These are phyloP conservation scores for Boletellus ananiceps DNA, from an alignment of 768 basidiomycete genomes.

Conservation along the genomic window DNA sequence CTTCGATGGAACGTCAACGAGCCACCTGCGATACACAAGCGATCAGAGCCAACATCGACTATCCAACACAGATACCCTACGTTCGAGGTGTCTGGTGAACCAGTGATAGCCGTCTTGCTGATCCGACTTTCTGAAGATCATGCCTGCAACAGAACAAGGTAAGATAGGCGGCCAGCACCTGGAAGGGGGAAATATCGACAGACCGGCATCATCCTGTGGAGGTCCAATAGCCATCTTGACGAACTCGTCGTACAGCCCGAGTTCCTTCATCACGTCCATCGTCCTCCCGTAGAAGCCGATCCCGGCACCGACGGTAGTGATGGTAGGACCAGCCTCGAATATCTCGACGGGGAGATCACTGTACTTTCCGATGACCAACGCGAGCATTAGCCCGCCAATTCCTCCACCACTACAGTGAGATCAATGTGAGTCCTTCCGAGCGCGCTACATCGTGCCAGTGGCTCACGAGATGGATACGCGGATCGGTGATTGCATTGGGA, in stretches of 20 bases:
- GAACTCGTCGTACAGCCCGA: conserved; percentile 38
- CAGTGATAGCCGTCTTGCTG: conserved; percentile 30
- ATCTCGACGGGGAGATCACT: conserved; percentile 33
- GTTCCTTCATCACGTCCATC: conserved; percentile 37
- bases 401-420: conserved; percentile 33
- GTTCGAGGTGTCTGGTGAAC: conserved; percentile 20
- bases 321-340: conserved; percentile 38
- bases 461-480: conserved; percentile 1
- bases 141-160: conserved; percentile 5
- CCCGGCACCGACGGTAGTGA: conserved; percentile 44
- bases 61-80: conserved; percentile 10
- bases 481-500: conserved; percentile 5
- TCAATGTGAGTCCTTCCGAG: not conserved
- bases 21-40: conserved; percentile 22
- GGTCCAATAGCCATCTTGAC: conserved; percentile 10
- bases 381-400: conserved; percentile 35
- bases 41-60: not conserved
- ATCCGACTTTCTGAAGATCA: conserved; percentile 32
- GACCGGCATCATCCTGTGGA: conserved; percentile 21
- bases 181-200: not conserved
- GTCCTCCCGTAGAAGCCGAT: conserved; percentile 45
- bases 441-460: not conserved
- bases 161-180: not conserved
- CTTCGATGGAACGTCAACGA: conserved; percentile 33
- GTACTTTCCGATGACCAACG: conserved; percentile 27